A percentile compares a stretch with the other conserved stretches of the same genome.
Conservation (phyloP, 306 rosid species). For the Senna tora region DNA sequence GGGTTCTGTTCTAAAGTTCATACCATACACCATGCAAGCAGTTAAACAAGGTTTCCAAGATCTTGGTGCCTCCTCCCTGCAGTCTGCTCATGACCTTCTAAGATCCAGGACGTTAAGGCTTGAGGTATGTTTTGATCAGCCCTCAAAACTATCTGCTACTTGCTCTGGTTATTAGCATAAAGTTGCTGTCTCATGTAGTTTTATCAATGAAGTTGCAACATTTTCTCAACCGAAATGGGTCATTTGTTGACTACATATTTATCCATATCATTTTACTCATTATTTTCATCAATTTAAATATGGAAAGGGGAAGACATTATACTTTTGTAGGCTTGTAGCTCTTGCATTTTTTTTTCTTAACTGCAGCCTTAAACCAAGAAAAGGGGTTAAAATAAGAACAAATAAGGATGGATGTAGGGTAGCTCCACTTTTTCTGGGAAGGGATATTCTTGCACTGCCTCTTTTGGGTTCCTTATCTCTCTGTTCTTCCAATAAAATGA, state of each 20-base stretch:
- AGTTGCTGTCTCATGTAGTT: neutral
- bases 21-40: conserved; percentile 96
- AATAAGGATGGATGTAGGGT: neutral
- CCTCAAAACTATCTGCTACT: conserved; percentile 4
- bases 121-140: conserved; percentile 63
- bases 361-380: conserved; percentile 1
- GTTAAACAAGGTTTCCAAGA: conserved; percentile 98
- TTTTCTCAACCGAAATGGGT: conserved; percentile 3
- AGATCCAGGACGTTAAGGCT: conserved; percentile 71
- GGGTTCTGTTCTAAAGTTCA: conserved; percentile 86
- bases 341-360: neutral
- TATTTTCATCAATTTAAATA: neutral
- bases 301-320: neutral
- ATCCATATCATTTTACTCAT: neutral
- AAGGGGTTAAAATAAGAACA: neutral
- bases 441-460: neutral
- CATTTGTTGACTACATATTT: conserved; percentile 5
- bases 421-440: neutral
- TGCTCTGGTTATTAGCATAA: conserved; percentile 15
- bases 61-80: conserved; percentile 84
- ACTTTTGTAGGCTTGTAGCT: conserved; percentile 9
- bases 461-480: neutral
- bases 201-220: neutral
- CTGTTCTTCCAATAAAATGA: neutral
- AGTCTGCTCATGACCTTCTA: conserved; percentile 89